Base-by-base conservation (phyloP, 164 flowering plant species). In the Aristolochia fimbriata region DNA sequence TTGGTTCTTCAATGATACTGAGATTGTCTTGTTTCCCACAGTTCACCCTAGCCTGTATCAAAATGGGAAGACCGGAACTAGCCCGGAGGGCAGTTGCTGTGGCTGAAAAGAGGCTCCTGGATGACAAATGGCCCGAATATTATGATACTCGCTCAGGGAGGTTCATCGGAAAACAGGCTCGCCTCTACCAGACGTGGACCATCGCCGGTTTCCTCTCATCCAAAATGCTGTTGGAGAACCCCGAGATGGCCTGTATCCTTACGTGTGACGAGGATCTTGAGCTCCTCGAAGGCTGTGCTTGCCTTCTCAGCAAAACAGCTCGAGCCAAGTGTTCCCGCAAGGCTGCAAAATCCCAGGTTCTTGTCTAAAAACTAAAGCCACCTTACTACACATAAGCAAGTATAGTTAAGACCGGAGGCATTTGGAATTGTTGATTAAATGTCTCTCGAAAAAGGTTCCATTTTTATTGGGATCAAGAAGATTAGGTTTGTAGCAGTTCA, bases 131-230 rank as follows among this genome's bases (percentile, higher is more conserved):
- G 91, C 91, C 88, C 19, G 91, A 85, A 60, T 85, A 85, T 55
- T 85, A 85, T 49, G 91, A 85, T 62, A 83, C 83, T 0, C 73
- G 76, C 27, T 76, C 68, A 57, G 91, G 86, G 56, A 81, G 77
- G 66, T 83, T 85, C 51, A 76, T 83, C 45, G 88, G 91, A 19
- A 85, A 83, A 70, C 86, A 83, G 62, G 59, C 91, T 3, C 71
- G 88, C 25, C 78, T 82, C 23, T 66, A 60, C 66, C 97, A 87
- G 62, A 87, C 92, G 62, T 90, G 95, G 95, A 87, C 92, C 17
- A 77, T 85, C 37, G 87, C 95, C 4, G 92, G 95, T 15, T 90
- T 66, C 74, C 66, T 90, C 47, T 76, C 91, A 10, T 77, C 97
- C 17, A 87, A 83, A 68, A 76, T 85, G 79, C 84, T 87, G 5